Evolutionary conservation across 2,329 filamentous ascomycete species (phyloP).

Genomic region (Stemphylium lycopersici): DNA sequence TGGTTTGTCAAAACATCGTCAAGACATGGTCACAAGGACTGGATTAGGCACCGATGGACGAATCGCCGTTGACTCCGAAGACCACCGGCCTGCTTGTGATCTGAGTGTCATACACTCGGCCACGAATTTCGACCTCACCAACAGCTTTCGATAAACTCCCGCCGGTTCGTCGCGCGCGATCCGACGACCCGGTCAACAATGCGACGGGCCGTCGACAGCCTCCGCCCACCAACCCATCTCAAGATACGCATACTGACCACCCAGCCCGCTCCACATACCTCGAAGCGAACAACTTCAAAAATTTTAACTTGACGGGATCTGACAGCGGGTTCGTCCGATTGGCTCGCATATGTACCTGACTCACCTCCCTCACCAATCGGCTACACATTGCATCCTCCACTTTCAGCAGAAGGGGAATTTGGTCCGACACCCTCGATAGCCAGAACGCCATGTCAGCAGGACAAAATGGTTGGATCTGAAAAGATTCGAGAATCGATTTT

Average conservation of each 20-base stretch:
- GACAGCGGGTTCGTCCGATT: not conserved
- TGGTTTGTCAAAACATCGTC: conserved; percentile 14
- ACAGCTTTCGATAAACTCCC: conserved; percentile 6
- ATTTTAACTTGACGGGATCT: not conserved
- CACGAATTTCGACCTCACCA: conserved; percentile 1
- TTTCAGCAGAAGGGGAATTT: not conserved
- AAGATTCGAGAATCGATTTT: not conserved
- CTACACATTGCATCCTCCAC: not conserved
- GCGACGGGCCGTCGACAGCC: conserved; percentile 14
- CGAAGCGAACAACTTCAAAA: not conserved
- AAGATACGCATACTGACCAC: conserved; percentile 1
- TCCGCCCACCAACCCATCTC: conserved; percentile 5
- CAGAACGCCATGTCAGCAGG: not conserved
- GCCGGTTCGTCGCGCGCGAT: conserved; percentile 8
- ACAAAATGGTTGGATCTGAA: not conserved
- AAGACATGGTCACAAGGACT: conserved; percentile 22
- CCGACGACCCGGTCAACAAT: conserved; percentile 21
- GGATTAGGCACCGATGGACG: conserved; percentile 2
- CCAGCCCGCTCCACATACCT: not conserved
- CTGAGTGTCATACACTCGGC: conserved; percentile 8
- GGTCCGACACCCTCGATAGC: not conserved
- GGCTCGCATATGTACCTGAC: not conserved
- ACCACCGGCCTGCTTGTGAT: conserved; percentile 2
- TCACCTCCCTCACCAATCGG: not conserved
- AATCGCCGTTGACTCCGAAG: conserved; percentile 20